Conservation (phyloP, 139 green algal genomes). For the Tetradesmus lagerheimii region DNA sequence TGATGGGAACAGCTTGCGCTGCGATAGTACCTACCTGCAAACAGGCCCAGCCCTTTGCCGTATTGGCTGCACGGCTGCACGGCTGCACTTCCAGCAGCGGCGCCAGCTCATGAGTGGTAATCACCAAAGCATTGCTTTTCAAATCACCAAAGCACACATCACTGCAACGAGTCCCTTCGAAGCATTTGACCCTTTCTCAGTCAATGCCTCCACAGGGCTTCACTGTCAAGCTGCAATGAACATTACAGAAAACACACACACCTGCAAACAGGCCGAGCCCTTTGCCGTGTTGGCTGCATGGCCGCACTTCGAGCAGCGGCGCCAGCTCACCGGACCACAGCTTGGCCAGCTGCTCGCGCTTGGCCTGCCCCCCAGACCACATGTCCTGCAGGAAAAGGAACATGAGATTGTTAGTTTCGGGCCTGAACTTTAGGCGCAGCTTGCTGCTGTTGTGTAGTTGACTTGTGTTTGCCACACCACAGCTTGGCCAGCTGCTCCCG, state of each 20-base stretch:
- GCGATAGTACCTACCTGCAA: background rate
- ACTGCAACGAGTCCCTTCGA: too few species aligned
- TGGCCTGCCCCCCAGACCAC: background rate
- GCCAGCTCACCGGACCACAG: background rate
- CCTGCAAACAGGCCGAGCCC: conserved; percentile 8
- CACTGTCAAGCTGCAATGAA: too few species aligned
- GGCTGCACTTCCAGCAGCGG: background rate
- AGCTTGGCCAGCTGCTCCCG: background rate
- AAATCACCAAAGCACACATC: too few species aligned
- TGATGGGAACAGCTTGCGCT: too few species aligned
- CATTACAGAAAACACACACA: too few species aligned
- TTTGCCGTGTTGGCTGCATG: background rate
- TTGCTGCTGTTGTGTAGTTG: background rate
- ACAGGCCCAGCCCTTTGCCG: background rate
- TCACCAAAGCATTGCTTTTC: too few species aligned
- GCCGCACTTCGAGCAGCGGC: background rate
- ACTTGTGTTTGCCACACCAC: background rate
- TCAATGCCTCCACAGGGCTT: too few species aligned
- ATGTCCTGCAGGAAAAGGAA: background rate
- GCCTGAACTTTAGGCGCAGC: too few species aligned
- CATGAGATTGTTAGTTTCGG: too few species aligned
- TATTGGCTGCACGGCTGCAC: background rate
- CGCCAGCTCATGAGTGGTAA: too few species aligned
- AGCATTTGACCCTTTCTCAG: too few species aligned
- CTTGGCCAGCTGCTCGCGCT: background rate